Conservation (phyloP, 805 yeast species). For the Dipodascus albidus region DNA sequence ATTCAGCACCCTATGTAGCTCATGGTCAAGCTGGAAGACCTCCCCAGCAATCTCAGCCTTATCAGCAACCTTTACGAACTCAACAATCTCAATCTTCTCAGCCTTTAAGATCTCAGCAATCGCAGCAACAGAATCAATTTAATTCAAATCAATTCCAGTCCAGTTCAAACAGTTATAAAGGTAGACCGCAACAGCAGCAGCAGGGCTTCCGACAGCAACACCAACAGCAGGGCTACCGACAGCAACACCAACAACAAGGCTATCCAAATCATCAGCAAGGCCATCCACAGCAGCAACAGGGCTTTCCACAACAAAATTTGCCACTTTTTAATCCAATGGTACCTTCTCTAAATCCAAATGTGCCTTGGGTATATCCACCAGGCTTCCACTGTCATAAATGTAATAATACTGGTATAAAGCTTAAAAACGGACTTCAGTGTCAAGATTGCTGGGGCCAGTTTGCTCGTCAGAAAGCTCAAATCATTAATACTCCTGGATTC, state of each 20-base stretch:
- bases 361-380: conserved; percentile 60
- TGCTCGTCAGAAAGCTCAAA: conserved; percentile 30
- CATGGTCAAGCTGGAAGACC: conserved; percentile 2
- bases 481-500: background rate
- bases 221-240: background rate
- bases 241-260: too few relatives aligned
- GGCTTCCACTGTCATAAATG: conserved; percentile 57
- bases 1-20: conserved; percentile 5
- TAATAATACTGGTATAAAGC: conserved; percentile 56
- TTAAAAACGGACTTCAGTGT: conserved; percentile 54
- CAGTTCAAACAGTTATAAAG: background rate
- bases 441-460: conserved; percentile 58
- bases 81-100: conserved; percentile 22
- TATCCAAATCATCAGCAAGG: too few relatives aligned
- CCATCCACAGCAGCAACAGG: too few relatives aligned
- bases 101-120: background rate
- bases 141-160: background rate
- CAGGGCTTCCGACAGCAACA: background rate
- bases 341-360: conserved; percentile 20
- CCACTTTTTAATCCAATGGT: conserved; percentile 8
- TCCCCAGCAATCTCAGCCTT: conserved; percentile 3
- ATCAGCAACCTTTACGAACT: conserved; percentile 24
- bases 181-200: too few relatives aligned
- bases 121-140: conserved; percentile 3
- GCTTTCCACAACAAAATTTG: background rate